These are phyloP conservation scores for Metarhizium humberi DNA, from an alignment of 2,329 filamentous ascomycete species.

Conservation along the genomic window DNA sequence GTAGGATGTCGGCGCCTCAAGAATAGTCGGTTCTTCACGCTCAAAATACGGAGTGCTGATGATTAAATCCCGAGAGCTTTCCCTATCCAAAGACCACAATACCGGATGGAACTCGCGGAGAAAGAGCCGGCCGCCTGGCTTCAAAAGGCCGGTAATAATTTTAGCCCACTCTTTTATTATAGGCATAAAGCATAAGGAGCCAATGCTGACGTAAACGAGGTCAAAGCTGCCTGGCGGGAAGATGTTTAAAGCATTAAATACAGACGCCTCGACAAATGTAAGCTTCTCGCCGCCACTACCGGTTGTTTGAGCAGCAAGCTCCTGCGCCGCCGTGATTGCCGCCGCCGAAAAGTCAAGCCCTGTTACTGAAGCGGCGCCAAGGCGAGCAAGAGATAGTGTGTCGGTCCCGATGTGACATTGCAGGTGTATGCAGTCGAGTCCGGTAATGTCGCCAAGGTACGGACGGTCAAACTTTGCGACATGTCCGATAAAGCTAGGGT, in stretches of 20 bases:
- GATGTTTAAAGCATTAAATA: slow-evolving; percentile 3
- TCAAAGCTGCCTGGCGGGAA: slow-evolving; percentile 3
- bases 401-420: slow-evolving; percentile 13
- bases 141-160: slow-evolving; percentile 7
- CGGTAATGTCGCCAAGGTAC: slow-evolving; percentile 4
- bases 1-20: slow-evolving; percentile 4
- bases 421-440: slow-evolving; percentile 8
- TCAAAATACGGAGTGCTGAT: slow-evolving; percentile 10
- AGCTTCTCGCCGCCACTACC: no score
- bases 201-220: slow-evolving; percentile 10
- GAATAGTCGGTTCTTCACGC: slow-evolving; percentile 3
- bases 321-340: slow-evolving; percentile 4
- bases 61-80: background rate
- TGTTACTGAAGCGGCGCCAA: slow-evolving; percentile 8
- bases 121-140: slow-evolving; percentile 8
- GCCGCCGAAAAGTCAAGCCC: slow-evolving; percentile 10
- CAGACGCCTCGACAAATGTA: background rate
- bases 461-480: slow-evolving; percentile 3
- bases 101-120: slow-evolving; percentile 10
- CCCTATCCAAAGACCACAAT: slow-evolving; percentile 7
- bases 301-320: no score
- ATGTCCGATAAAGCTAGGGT: background rate
- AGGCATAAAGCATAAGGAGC: slow-evolving; percentile 10
- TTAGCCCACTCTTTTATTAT: slow-evolving; percentile 5
- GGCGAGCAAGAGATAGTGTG: slow-evolving; percentile 4